Evolutionary conservation across 257 asterid genomes (phyloP), one percentile per base, ranked within the genome.

Genomic region (Capsicum baccatum): DNA sequence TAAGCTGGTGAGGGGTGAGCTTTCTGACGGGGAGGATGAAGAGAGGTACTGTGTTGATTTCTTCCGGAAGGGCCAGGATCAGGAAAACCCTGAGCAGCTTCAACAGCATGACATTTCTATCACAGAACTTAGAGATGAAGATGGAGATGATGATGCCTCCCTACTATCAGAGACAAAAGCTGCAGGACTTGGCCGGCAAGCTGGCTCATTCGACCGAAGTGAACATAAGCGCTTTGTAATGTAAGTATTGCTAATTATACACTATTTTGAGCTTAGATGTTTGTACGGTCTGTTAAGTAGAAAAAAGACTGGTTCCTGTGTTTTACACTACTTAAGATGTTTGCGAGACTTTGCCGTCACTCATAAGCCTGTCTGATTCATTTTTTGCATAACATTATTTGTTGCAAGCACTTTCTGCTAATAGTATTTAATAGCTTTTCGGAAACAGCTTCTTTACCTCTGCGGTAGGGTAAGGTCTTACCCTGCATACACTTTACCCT

Each of bases 41-140:
- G 99, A 96, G 92, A 94, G 93, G 90, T 96, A 94, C 62, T 96
- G 97, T 90, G 99, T 96, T 85, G 97, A 96, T 87, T 96, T 96
- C 89, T 93, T 94, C 76, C 91, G 97, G 62, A 96, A 96, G 90
- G 97, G 98, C 37, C 63, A 87, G 21, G 92, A 86, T 88, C 91
- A 89, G 76, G 88, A 86, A 48, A 88, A 79, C 66, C 14, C 90
- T 21, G 88, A 44, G 81, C 70, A 83, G 63, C 88, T 89, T 83
- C 87, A 59, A 85, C 88, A 59, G 73, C 85, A 85, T 54, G 85
- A 87, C 54, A 62, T 87, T 59, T 84, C 91, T 63, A 9, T 85
- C 50, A 58, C 68, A 35, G 92, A 87, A 88, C 62, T 86, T 50
- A 89, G 80, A 70, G 93, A 89, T 83, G 85, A 83, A 79, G 91